phyloP scores from a whole-genome alignment of 164 flowering plant species.

The Vitis rupestris region DNA sequence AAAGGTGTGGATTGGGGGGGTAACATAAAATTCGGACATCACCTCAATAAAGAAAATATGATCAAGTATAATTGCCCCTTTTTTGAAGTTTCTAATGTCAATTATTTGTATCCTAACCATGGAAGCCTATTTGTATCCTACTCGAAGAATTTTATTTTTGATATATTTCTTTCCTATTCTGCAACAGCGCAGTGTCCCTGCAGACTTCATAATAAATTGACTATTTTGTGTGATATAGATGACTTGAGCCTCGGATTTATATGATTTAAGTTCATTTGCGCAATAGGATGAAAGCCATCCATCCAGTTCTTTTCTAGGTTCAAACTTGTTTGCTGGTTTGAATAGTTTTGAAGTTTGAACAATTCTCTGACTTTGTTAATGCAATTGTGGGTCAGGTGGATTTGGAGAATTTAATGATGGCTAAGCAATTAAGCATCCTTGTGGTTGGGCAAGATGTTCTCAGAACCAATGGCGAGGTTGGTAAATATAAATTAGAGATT shows the following conservation, averaged over 20 bases:
- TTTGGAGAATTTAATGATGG: constrained; percentile 59
- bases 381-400: constrained; percentile 46
- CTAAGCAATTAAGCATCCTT: constrained; percentile 43
- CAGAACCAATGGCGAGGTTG: constrained; percentile 51
- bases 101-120: no score
- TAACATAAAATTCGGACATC: no score
- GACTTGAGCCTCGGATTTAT: not conserved
- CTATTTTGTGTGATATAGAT: no score
- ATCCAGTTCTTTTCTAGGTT: not conserved
- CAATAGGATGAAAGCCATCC: not conserved
- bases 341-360: not conserved
- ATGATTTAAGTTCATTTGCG: not conserved
- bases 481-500: constrained; percentile 4
- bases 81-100: no score
- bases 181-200: no score
- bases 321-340: not conserved
- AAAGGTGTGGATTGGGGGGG: no score
- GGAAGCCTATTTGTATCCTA: no score
- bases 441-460: constrained; percentile 73
- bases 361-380: not conserved
- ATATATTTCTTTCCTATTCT: no score
- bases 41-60: no score
- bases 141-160: no score
- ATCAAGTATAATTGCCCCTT: no score
- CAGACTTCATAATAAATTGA: no score